phyloP scores from a whole-genome alignment of 345 rosid species.

The Boechera divaricarpa region DNA sequence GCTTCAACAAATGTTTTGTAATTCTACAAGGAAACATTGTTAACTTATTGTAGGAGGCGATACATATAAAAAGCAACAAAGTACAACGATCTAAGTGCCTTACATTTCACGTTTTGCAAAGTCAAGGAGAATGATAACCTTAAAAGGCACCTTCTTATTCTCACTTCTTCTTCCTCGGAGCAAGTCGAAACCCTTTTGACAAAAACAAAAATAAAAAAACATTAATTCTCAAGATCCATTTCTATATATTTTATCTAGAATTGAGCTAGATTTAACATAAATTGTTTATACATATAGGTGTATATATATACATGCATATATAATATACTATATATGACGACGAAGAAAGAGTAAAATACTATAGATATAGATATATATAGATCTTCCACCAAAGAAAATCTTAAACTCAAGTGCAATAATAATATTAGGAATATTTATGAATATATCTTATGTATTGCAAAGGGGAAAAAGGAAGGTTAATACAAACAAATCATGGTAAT shows the following conservation, averaged over 20 bases:
- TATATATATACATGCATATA: conserved; percentile 7
- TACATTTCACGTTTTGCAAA: conserved; percentile 18
- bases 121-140: conserved; percentile 20
- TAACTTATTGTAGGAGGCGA: neutral
- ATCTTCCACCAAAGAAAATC: conserved; percentile 32
- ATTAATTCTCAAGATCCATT: conserved; percentile 8
- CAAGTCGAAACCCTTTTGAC: neutral
- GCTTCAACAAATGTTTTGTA: conserved; percentile 4
- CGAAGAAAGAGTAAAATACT: neutral
- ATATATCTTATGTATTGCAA: conserved; percentile 4
- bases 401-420: conserved; percentile 22
- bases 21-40: conserved; percentile 7
- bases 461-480: conserved; percentile 12
- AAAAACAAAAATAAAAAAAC: neutral
- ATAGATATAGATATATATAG: conserved; percentile 7
- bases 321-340: conserved; percentile 14
- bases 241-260: conserved; percentile 22
- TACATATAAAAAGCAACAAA: neutral
- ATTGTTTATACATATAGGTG: neutral
- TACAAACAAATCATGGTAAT: conserved; percentile 33
- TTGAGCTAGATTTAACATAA: conserved; percentile 1
- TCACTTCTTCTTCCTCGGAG: neutral
- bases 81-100: conserved; percentile 23
- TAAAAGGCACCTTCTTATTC: neutral
- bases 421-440: conserved; percentile 16